Percentiles rank a stretch among this genome's conserved stretches.
These are phyloP conservation scores for Psilocybe mexicana DNA, from an alignment of 1,284 basidiomycete genomes.

Conservation along the genomic window DNA sequence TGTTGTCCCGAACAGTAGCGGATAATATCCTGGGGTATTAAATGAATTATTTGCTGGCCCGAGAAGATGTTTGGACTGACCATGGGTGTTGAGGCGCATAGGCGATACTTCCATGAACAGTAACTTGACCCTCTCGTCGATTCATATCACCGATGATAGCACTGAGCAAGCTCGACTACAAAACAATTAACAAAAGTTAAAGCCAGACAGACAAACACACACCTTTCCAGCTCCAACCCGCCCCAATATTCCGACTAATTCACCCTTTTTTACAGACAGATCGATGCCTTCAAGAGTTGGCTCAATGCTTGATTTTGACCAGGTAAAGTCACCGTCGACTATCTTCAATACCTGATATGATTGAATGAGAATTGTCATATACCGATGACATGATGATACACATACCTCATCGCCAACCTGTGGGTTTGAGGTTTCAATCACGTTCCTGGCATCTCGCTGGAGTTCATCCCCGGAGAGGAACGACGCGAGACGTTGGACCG, in stretches of 20 bases:
- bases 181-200: neutral
- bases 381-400: neutral
- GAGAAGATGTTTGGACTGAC: slow-evolving; percentile 38
- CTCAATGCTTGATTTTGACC: slow-evolving; percentile 58
- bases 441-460: slow-evolving; percentile 69
- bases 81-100: slow-evolving; percentile 93
- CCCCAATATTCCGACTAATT: slow-evolving; percentile 85
- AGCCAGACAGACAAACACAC: slow-evolving; percentile 14
- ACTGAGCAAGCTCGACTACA: slow-evolving; percentile 67
- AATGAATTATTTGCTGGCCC: neutral
- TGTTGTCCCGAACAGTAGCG: slow-evolving; percentile 84
- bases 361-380: neutral
- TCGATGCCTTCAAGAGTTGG: slow-evolving; percentile 81
- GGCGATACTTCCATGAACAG: slow-evolving; percentile 75
- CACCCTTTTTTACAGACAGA: slow-evolving; percentile 79
- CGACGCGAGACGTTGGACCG: slow-evolving; percentile 74
- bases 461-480: slow-evolving; percentile 85
- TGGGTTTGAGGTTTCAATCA: slow-evolving; percentile 46
- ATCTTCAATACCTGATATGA: slow-evolving; percentile 61
- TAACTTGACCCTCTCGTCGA: slow-evolving; percentile 71
- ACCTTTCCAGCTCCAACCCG: slow-evolving; percentile 94
- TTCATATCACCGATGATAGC: slow-evolving; percentile 91
- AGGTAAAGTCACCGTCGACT: slow-evolving; percentile 75
- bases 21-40: slow-evolving; percentile 68
- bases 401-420: slow-evolving; percentile 63